Base-by-base conservation (phyloP, 2,329 filamentous ascomycete genomes). In the Paracorniculantispora psalliotae region DNA sequence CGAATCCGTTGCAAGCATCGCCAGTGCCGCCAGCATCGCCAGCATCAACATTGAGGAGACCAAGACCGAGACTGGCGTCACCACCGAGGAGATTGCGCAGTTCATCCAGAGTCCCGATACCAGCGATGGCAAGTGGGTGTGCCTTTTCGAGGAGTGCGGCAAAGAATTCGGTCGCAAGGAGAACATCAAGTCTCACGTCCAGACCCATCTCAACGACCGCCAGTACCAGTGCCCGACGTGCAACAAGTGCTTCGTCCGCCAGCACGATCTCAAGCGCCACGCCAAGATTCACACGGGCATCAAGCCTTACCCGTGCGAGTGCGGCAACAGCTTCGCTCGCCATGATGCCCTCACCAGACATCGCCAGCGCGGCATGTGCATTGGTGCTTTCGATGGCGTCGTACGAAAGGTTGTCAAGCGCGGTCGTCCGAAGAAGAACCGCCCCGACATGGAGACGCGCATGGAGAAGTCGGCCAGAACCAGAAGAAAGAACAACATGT, bases 141-240 rank as follows among this genome's bases (percentile, higher is more conserved):
- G 90, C 70, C 74, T 84, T n/a, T 92, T 77, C 59, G 81, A 91
- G 9, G 87, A 86, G 28, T 99, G 94, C 73, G 84, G 87, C 66
- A 96, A 96, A 73, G 85, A 87, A 56, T 97, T 99, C 70, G 93
- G 92, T n/a, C 86, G 94, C 66, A 96, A 97, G 73, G 94, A 99
- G 73, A 97, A 99, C 75, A 97, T 97, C 79, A 96, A 96, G 72
- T 96, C 92, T 0, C 94, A 99, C 72, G 91, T 99, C 15, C 94
- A 99, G 75, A 99, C 94, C 3, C 94, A 99, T 74, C 87, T 99
- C 63, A 94, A 96, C 67, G 94, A 99, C 72, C 85, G 94, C 50
- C 94, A 97, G 71, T 99, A 91, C 76, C 88, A 91, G 73, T 99
- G 94, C 75, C 92, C 93, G 48, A 88, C 90, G 58, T 99, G 94